phyloP scores from a whole-genome alignment of 495 filamentous ascomycete genomes.

The Talaromyces adpressus region DNA sequence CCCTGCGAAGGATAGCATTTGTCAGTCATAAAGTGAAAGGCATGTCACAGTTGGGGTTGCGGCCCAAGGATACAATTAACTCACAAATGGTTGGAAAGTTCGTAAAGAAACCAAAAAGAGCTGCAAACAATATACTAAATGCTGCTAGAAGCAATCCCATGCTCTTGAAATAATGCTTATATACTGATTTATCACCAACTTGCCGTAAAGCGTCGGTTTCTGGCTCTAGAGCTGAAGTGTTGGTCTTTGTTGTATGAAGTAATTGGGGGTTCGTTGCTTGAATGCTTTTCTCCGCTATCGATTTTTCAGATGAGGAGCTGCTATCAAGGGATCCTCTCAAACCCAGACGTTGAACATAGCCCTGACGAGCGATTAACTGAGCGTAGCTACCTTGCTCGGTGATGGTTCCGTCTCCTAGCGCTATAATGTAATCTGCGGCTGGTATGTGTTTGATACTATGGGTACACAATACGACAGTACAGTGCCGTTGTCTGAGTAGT shows the following conservation, averaged over 20 bases:
- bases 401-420: slow-evolving; percentile 31
- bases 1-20: slow-evolving; percentile 9
- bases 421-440: slow-evolving; percentile 38
- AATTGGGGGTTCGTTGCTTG: neutral
- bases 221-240: slow-evolving; percentile 2
- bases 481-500: slow-evolving; percentile 37
- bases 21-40: neutral
- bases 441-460: slow-evolving; percentile 21
- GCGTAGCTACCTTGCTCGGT: slow-evolving; percentile 37
- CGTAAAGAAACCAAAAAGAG: slow-evolving; percentile 22
- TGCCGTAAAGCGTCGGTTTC: slow-evolving; percentile 7
- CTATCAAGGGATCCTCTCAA: slow-evolving; percentile 1
- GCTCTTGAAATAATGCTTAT: slow-evolving; percentile 29
- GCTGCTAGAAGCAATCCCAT: slow-evolving; percentile 18
- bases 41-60: neutral
- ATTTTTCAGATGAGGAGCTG: neutral
- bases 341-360: slow-evolving; percentile 19
- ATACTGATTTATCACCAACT: slow-evolving; percentile 20
- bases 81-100: slow-evolving; percentile 27
- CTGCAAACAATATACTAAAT: slow-evolving; percentile 14
- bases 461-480: slow-evolving; percentile 30
- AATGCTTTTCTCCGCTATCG: neutral
- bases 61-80: neutral
- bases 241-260: neutral
- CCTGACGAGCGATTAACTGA: slow-evolving; percentile 19